A percentile compares a stretch with the other conserved stretches of the same genome.
Evolutionary conservation across 352 stramenopile genomes (phyloP).

Genomic region (Globisporangium paroecandrum): DNA sequence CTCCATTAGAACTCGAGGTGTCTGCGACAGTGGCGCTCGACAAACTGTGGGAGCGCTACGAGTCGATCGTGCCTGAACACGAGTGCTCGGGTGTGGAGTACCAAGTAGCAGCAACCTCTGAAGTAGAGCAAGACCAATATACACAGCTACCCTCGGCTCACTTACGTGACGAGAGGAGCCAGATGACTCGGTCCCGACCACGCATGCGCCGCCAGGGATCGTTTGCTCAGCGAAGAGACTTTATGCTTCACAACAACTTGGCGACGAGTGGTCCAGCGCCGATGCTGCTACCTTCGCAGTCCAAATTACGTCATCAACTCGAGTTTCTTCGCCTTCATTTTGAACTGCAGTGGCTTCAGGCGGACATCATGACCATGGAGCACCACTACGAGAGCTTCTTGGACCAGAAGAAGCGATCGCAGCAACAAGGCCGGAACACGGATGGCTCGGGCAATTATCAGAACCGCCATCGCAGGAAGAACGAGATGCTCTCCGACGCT

Average conservation of each 20-base stretch:
- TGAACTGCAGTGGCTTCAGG: conserved; percentile 41
- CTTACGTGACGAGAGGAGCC: neutral
- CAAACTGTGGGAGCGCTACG: conserved; percentile 18
- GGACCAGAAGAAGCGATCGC: conserved; percentile 28
- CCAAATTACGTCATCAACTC: conserved; percentile 11
- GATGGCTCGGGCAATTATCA: neutral
- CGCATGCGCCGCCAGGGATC: neutral
- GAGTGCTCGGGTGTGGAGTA: neutral
- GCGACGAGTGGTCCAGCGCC: neutral
- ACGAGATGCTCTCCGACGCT: neutral
- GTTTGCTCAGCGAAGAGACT: conserved; percentile 2
- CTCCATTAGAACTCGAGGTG: conserved; percentile 6
- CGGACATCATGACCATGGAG: conserved; percentile 39
- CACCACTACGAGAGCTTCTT: conserved; percentile 44
- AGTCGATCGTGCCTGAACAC: conserved; percentile 8
- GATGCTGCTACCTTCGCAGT: conserved; percentile 2
- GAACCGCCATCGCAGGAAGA: neutral
- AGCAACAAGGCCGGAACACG: conserved; percentile 9
- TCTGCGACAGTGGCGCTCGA: conserved; percentile 12
- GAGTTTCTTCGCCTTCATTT: conserved; percentile 39
- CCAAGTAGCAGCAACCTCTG: neutral
- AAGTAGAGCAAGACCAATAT: neutral
- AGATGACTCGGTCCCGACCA: neutral
- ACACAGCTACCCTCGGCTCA: neutral
- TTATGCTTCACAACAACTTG: neutral